Base-by-base conservation (phyloP, 1,284 basidiomycete genomes). In the Pisolithus thermaeus region DNA sequence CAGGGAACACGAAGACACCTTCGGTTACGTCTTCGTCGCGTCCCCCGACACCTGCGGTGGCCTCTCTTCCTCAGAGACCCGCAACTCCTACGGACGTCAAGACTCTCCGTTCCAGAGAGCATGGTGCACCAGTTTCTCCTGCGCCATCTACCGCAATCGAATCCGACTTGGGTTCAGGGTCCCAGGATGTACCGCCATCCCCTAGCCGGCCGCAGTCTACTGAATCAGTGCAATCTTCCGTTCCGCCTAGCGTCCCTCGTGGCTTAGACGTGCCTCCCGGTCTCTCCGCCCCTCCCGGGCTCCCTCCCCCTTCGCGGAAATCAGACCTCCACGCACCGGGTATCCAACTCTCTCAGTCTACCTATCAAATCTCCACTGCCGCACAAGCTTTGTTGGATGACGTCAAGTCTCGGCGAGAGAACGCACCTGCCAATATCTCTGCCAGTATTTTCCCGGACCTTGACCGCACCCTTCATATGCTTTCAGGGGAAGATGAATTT, bases 371-470 rank as follows among this genome's bases (percentile, higher is more conserved):
- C 72, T 92, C 92, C 0, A 87, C 77, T 12, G 85, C 88, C 41
- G 91, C 90, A 0, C 87, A 87, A 59, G 89, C 87, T 2, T 73
- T 95, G 43, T 74, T 94, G 46, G 90, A 93, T 55, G 92, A 94
- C 61, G 80, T 94, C 51, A 83, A 82, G 61, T 81, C 81, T 43
- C 77, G 92, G 39, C 77, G 90, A 42, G 87, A 91, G 59, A 76
- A 79, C 7, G 61, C 75, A 3, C 70, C 78, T 3, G 54, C 69
- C 11, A 65, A 75, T 20, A 67, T 72, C 27, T 75, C 72, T 45
- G 70, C 80, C 54, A 90, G 79, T 64, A 87, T 90, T n/a, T 93
- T 92, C 75, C 90, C 90, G n/a, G 90, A 92, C 61, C 84, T 92
- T 56, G 90, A 92, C 66, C 79, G 87, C 20, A 90, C 87, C 28